Conservation (phyloP, 228 moss, liverwort and hornwort species). For the Sphagnum magellanicum region DNA sequence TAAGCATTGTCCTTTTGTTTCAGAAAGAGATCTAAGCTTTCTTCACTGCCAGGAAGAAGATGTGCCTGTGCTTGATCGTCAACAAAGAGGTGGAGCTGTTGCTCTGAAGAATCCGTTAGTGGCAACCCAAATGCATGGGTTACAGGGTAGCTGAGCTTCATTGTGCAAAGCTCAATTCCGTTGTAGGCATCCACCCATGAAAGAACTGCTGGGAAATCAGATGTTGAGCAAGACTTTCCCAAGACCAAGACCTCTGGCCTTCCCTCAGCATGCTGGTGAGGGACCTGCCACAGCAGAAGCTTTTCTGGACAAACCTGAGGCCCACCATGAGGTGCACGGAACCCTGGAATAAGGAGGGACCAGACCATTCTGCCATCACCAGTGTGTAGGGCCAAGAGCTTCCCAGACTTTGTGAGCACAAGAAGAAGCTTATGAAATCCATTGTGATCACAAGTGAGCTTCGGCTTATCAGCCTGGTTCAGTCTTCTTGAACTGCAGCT, state of each 20-base stretch:
- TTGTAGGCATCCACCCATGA: slow-evolving; percentile 80
- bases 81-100: slow-evolving; percentile 79
- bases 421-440: slow-evolving; percentile 93
- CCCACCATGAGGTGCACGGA: slow-evolving; percentile 26
- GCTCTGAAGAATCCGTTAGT: slow-evolving; percentile 72
- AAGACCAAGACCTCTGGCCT: slow-evolving; percentile 81
- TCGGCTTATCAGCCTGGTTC: slow-evolving; percentile 83
- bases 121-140: slow-evolving; percentile 68
- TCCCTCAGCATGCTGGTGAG: slow-evolving; percentile 86
- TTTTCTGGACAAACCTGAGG: slow-evolving; percentile 36
- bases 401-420: slow-evolving; percentile 82
- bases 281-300: slow-evolving; percentile 84
- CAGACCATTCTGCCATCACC: slow-evolving; percentile 92
- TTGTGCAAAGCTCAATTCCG: slow-evolving; percentile 56
- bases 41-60: slow-evolving; percentile 71
- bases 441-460: slow-evolving; percentile 85
- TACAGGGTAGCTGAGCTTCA: slow-evolving; percentile 51
- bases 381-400: slow-evolving; percentile 75
- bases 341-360: slow-evolving; percentile 69
- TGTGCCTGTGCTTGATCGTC: slow-evolving; percentile 58
- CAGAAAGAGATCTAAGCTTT: slow-evolving; percentile 66
- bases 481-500: slow-evolving; percentile 71
- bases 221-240: slow-evolving; percentile 53
- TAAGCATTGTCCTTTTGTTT: slow-evolving; percentile 52
- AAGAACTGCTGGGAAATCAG: slow-evolving; percentile 42